Conservation (phyloP, 306 rosid genomes). For the Cucurbita pepo region DNA sequence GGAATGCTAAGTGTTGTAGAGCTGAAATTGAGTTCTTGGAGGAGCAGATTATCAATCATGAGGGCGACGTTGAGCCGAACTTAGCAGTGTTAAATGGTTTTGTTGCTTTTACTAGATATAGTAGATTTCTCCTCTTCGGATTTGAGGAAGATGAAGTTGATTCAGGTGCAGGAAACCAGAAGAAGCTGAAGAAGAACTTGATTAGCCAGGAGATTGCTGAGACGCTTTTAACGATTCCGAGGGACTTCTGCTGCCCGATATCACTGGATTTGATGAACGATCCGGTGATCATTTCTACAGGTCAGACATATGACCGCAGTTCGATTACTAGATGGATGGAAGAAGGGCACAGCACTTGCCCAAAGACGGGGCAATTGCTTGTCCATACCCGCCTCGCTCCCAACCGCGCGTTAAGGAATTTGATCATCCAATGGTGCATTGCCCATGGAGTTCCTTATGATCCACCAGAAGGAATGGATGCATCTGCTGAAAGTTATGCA, state of each 20-base stretch:
- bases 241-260: slow-evolving; percentile 76
- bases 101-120: slow-evolving; percentile 69
- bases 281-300: slow-evolving; percentile 71
- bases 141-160: slow-evolving; percentile 72
- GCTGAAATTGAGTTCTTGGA: slow-evolving; percentile 71
- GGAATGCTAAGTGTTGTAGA: slow-evolving; percentile 50
- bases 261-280: slow-evolving; percentile 82
- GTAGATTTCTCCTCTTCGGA: slow-evolving; percentile 75
- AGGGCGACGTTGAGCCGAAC: slow-evolving; percentile 75
- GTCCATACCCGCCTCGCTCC: slow-evolving; percentile 47
- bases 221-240: slow-evolving; percentile 58
- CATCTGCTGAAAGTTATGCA: slow-evolving; percentile 28
- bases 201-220: slow-evolving; percentile 55
- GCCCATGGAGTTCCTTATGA: slow-evolving; percentile 78
- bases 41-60: slow-evolving; percentile 86
- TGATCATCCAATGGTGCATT: slow-evolving; percentile 69
- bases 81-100: slow-evolving; percentile 70
- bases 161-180: slow-evolving; percentile 23
- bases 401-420: slow-evolving; percentile 62
- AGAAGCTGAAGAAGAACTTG: slow-evolving; percentile 39
- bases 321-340: slow-evolving; percentile 85
- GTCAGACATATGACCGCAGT: slow-evolving; percentile 78
- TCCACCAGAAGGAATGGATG: slow-evolving; percentile 36
- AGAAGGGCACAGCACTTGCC: slow-evolving; percentile 85
- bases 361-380: slow-evolving; percentile 85